Conservation (phyloP, 2,329 filamentous ascomycete genomes). For the Dryadomyces sulphureus region DNA sequence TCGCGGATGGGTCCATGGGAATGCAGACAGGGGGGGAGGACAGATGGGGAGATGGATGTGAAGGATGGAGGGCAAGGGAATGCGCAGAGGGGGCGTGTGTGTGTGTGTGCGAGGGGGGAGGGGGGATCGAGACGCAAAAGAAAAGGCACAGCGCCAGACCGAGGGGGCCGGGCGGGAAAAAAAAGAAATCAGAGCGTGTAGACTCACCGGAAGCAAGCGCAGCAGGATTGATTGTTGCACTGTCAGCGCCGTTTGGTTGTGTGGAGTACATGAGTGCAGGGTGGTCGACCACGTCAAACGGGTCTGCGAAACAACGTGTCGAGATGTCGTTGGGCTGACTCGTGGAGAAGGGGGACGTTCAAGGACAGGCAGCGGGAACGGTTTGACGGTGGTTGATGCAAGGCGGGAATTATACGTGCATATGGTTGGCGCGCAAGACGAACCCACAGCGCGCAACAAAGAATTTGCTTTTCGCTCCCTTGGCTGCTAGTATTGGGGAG, state of each 20-base stretch:
- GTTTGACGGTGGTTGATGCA: slow-evolving; percentile 20
- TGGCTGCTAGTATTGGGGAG: background rate
- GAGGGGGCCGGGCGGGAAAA: background rate
- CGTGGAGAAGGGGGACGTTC: slow-evolving; percentile 10
- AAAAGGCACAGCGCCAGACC: background rate
- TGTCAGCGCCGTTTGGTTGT: slow-evolving; percentile 61
- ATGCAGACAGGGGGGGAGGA: background rate
- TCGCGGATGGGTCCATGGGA: background rate
- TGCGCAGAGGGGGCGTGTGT: background rate
- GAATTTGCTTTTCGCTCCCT: background rate
- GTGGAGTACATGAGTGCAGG: slow-evolving; percentile 41
- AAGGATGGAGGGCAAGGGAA: background rate
- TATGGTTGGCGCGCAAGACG: slow-evolving; percentile 29
- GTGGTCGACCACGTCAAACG: slow-evolving; percentile 25
- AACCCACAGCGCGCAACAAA: background rate
- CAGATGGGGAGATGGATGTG: background rate
- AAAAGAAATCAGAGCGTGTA: slow-evolving; percentile 20
- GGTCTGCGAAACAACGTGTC: slow-evolving; percentile 44
- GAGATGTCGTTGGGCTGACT: slow-evolving; percentile 42
- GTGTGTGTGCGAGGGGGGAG: background rate
- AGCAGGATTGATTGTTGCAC: slow-evolving; percentile 83
- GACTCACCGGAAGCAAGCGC: slow-evolving; percentile 59
- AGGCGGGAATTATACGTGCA: slow-evolving; percentile 28
- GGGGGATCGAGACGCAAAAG: background rate
- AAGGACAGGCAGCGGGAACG: slow-evolving; percentile 18